Evolutionary conservation across 345 rosid genomes (phyloP).

Genomic region (Noccaea bulbosa): DNA sequence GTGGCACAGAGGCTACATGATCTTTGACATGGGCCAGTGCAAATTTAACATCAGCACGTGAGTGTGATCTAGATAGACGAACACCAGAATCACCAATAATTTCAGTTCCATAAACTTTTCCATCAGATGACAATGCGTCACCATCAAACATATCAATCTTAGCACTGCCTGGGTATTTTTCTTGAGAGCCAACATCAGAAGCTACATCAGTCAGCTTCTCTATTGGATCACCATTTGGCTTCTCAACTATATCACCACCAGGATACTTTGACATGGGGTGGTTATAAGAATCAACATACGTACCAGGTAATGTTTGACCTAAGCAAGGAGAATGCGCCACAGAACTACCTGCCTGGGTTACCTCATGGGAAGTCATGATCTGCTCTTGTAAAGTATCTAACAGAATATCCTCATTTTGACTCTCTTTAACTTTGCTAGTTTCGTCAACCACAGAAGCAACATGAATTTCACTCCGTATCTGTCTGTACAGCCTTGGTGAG

Average conservation of each 20-base stretch:
- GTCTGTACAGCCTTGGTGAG: slow-evolving; percentile 24
- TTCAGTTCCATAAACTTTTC: slow-evolving; percentile 41
- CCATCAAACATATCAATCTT: slow-evolving; percentile 32
- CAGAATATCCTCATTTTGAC: slow-evolving; percentile 32
- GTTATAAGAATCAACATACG: slow-evolving; percentile 43
- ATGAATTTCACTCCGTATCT: slow-evolving; percentile 29
- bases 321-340: slow-evolving; percentile 36
- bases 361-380: slow-evolving; percentile 36
- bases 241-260: slow-evolving; percentile 46
- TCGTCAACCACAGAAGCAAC: slow-evolving; percentile 19
- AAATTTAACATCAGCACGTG: slow-evolving; percentile 44
- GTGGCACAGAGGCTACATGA: slow-evolving; percentile 43
- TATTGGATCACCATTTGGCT: slow-evolving; percentile 47
- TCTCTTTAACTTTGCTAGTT: slow-evolving; percentile 29
- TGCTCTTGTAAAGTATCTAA: slow-evolving; percentile 44
- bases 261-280: slow-evolving; percentile 39
- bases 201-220: slow-evolving; percentile 44
- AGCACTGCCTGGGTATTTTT: slow-evolving; percentile 38
- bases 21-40: slow-evolving; percentile 40
- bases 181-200: slow-evolving; percentile 49
- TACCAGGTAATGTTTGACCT: slow-evolving; percentile 39
- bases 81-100: slow-evolving; percentile 35
- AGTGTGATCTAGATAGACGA: slow-evolving; percentile 40
- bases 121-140: slow-evolving; percentile 44
- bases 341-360: slow-evolving; percentile 35